These are phyloP conservation scores for Tolypocladium nubicola DNA, from an alignment of 2,329 filamentous ascomycete genomes.

Conservation along the genomic window DNA sequence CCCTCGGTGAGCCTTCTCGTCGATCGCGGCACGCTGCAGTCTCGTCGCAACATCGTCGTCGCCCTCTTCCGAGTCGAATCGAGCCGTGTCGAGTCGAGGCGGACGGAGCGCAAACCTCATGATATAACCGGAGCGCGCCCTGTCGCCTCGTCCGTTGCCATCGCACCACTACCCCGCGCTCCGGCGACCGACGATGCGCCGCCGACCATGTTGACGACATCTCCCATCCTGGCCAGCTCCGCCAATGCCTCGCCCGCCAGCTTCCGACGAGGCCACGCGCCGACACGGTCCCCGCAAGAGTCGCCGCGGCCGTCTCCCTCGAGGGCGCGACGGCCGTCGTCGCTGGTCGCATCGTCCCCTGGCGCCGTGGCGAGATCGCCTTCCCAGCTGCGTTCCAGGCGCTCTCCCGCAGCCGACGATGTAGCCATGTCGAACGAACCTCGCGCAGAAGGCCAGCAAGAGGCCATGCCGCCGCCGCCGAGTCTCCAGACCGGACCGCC, in stretches of 20 bases:
- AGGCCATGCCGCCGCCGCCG: not conserved
- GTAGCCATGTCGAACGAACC: not conserved
- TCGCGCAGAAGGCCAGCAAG: not conserved
- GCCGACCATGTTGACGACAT: conserved; percentile 50
- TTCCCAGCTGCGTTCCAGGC: conserved; percentile 10
- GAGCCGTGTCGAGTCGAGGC: not conserved
- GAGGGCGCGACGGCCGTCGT: conserved; percentile 14
- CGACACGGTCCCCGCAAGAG: conserved; percentile 12
- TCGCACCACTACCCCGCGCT: conserved; percentile 1
- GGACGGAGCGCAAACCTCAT: not conserved
- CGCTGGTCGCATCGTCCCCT: conserved; percentile 10
- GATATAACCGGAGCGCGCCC: conserved; percentile 1
- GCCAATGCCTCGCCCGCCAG: conserved; percentile 41
- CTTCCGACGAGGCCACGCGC: conserved; percentile 24
- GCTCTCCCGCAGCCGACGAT: not conserved
- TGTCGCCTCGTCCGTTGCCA: conserved; percentile 2
- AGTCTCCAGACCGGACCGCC: not conserved
- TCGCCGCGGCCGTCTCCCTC: conserved; percentile 14
- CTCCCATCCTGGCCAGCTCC: conserved; percentile 38
- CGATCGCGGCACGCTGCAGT: conserved; percentile 9
- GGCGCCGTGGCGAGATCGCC: conserved; percentile 7
- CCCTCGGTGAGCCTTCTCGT: conserved; percentile 21
- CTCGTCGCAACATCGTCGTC: conserved; percentile 9
- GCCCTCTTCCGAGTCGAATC: not conserved
- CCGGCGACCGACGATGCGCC: conserved; percentile 31